Conservation (phyloP, 345 rosid genomes). For the Carallia pectinifolia region DNA sequence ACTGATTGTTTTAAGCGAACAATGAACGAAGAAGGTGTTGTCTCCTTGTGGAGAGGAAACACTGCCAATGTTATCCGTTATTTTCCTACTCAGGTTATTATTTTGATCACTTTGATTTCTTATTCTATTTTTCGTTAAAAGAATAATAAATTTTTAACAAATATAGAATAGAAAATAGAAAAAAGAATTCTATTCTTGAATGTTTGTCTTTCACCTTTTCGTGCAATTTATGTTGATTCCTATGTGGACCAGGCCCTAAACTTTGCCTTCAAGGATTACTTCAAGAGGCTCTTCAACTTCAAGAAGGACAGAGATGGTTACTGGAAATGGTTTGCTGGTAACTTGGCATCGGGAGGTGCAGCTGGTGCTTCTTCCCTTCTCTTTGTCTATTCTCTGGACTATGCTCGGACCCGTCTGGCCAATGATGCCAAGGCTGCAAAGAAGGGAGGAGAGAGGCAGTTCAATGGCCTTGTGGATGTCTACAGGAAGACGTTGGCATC, state of each 20-base stretch:
- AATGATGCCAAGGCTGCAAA: constrained; percentile 33
- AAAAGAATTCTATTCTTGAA: background rate
- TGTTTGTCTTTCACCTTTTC: background rate
- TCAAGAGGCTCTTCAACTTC: constrained; percentile 43
- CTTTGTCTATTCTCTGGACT: constrained; percentile 28
- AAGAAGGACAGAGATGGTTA: constrained; percentile 36
- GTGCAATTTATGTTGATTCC: background rate
- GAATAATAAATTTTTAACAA: too few relatives aligned
- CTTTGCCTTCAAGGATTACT: constrained; percentile 45
- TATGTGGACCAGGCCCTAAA: constrained; percentile 28
- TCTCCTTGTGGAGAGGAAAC: constrained; percentile 34
- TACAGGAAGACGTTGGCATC: background rate
- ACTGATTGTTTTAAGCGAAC: constrained; percentile 34
- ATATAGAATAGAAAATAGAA: too few relatives aligned
- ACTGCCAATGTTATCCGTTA: constrained; percentile 40
- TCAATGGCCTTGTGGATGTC: constrained; percentile 19
- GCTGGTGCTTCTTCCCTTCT: constrained; percentile 33
- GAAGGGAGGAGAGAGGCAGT: constrained; percentile 31
- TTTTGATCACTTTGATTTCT: background rate
- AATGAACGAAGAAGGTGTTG: constrained; percentile 21
- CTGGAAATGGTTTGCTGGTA: constrained; percentile 36
- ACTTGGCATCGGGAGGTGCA: constrained; percentile 32
- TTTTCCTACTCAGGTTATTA: constrained; percentile 34
- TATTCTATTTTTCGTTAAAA: background rate
- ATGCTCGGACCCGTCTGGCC: constrained; percentile 29